Evolutionary conservation across 1,284 basidiomycete genomes (phyloP), one percentile per base, ranked within the genome.

Genomic region (Heterobasidion occidentale): DNA sequence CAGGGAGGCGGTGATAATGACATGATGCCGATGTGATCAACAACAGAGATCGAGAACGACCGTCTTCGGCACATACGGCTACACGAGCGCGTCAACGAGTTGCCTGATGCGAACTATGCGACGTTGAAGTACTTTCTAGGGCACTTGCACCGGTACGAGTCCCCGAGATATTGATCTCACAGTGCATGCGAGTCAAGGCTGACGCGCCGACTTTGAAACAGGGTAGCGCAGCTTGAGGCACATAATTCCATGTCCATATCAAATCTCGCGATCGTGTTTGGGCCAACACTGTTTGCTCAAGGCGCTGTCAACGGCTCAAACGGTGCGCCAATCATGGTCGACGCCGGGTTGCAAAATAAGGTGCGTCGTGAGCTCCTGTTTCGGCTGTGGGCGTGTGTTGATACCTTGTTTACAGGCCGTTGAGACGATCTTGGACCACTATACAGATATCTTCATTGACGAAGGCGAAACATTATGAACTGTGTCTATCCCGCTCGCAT

Each of bases 91-190:
- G 95, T 99, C 52, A 99, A 99, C 67, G 95, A 98, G 63, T 78
- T 99, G 53, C 97, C 96, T 3, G 96, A 99, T 73, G 84, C 97
- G 12, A 98, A 99, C 71, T 99, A 99, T 67, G 93, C 97, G 1
- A 98, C 96, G 1, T 78, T 99, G 55, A 98, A 98, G 70, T 98
- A 83, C 70, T 89, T 99, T 67, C 83, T 99, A 80, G 94, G 90
- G 9, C 96, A 99, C 74, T 73, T 99, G 59, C 81, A 98, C 74
- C 85, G 81, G 92, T 94, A 62, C 60, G 78, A 71, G 11, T 36
- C 36, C 44, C 20, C 4, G 20, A 38, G 46, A 11, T 35, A 50
- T 42, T 52, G 17, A 33, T 35, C 9, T 36, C 52, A 46, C 38
- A 27, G 46, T 35, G 15, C 12, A 38, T 36, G 35, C 54, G 33